phyloP scores from a whole-genome alignment of 2,329 filamentous ascomycete genomes.

The Lachnellula arida region DNA sequence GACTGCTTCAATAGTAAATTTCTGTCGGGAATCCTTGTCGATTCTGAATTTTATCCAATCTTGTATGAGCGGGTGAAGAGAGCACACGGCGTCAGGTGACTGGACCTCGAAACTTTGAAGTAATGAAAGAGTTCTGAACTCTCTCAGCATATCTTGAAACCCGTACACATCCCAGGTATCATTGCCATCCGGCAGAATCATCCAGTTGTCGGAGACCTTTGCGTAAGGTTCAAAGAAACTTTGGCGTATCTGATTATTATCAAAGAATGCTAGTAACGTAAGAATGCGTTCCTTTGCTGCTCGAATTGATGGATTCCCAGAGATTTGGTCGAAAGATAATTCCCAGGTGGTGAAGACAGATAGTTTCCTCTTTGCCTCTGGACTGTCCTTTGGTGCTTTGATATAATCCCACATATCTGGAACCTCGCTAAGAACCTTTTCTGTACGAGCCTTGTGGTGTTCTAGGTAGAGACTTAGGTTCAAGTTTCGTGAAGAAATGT shows the following conservation, averaged over 20 bases:
- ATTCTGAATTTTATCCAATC: neutral
- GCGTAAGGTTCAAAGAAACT: too few species aligned
- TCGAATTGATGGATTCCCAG: neutral
- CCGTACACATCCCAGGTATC: too few species aligned
- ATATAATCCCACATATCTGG: conserved; percentile 17
- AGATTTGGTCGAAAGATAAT: conserved; percentile 21
- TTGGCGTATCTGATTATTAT: too few species aligned
- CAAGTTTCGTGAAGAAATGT: conserved; percentile 15
- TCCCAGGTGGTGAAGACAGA: conserved; percentile 24
- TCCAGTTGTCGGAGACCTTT: too few species aligned
- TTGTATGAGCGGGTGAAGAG: conserved; percentile 21
- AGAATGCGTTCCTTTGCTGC: too few species aligned
- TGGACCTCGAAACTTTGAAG: conserved; percentile 12
- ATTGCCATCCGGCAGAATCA: too few species aligned
- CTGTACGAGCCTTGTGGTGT: conserved; percentile 8
- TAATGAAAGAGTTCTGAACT: conserved; percentile 19
- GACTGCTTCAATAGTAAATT: too few species aligned
- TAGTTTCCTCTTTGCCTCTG: neutral
- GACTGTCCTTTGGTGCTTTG: neutral
- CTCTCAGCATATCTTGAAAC: neutral
- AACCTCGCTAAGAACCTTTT: conserved; percentile 11
- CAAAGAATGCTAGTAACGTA: too few species aligned
- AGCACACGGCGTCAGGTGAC: conserved; percentile 8
- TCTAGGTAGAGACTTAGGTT: conserved; percentile 10
- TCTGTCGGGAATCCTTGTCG: too few species aligned